phyloP scores from a whole-genome alignment of 371 early-diverging fungal genomes.

The Syncephalastrum racemosum region DNA sequence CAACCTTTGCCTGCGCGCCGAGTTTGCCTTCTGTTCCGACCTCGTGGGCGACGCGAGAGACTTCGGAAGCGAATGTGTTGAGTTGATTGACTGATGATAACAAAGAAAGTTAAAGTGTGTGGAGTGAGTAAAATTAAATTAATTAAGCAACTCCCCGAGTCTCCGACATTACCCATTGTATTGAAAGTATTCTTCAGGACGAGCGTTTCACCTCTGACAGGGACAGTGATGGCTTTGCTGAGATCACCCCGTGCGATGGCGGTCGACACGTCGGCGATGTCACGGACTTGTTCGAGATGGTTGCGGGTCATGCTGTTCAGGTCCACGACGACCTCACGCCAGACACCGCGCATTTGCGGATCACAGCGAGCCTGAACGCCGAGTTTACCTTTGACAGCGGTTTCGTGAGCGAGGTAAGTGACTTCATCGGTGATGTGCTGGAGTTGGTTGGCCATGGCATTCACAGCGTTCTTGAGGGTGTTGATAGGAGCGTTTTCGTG shows the following conservation, averaged over 20 bases:
- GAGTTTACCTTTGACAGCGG: constrained; percentile 65
- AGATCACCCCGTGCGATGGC: constrained; percentile 77
- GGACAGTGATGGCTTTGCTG: constrained; percentile 63
- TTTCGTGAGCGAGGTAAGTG: constrained; percentile 57
- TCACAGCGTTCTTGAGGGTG: constrained; percentile 58
- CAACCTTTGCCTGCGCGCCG: constrained; percentile 48
- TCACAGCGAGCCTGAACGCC: constrained; percentile 58
- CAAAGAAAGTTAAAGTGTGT: no score
- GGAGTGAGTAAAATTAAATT: no score
- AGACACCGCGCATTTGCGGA: constrained; percentile 56
- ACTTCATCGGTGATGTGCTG: constrained; percentile 56
- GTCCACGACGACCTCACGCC: constrained; percentile 69
- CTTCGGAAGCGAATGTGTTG: constrained; percentile 53
- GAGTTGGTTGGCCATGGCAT: constrained; percentile 65
- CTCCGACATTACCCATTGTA: constrained; percentile 56
- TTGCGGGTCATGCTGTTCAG: constrained; percentile 67
- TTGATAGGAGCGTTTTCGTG: constrained; percentile 26
- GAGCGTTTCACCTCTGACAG: constrained; percentile 65
- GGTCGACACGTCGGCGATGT: constrained; percentile 72
- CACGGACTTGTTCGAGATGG: constrained; percentile 70
- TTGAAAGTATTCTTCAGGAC: constrained; percentile 71
- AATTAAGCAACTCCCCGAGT: no score
- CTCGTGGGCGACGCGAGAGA: constrained; percentile 53
- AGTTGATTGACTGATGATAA: constrained; percentile 38
- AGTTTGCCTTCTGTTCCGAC: constrained; percentile 53